These are phyloP conservation scores for Melampsora larici-populina DNA, from an alignment of 1,284 basidiomycete genomes.

Conservation along the genomic window DNA sequence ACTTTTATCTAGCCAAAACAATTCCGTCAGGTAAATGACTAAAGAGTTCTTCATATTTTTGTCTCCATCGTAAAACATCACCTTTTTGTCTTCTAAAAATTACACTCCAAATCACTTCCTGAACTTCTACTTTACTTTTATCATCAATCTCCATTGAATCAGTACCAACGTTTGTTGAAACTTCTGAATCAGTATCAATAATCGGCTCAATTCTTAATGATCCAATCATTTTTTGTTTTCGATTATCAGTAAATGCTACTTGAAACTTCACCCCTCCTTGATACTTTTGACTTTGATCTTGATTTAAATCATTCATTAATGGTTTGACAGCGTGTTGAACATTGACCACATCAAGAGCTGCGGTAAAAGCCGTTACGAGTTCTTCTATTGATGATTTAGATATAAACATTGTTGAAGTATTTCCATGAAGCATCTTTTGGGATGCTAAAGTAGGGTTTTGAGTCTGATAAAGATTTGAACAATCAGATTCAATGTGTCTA, in stretches of 20 bases:
- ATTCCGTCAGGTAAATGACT: slow-evolving; percentile 15
- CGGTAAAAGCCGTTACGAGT: slow-evolving; percentile 15
- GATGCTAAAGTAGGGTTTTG: slow-evolving; percentile 29
- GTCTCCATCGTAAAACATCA: slow-evolving; percentile 34
- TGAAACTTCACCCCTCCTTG: slow-evolving; percentile 22
- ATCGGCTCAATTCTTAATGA: slow-evolving; percentile 27
- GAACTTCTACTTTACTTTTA: not conserved
- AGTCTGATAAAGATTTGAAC: not conserved
- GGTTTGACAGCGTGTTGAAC: slow-evolving; percentile 25
- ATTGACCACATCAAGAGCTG: not conserved
- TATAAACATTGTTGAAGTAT: slow-evolving; percentile 35
- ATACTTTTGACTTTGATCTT: not conserved
- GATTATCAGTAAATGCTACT: slow-evolving; percentile 35
- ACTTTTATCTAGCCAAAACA: slow-evolving; percentile 2
- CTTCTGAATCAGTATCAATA: not conserved
- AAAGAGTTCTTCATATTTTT: slow-evolving; percentile 32
- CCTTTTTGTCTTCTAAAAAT: slow-evolving; percentile 36
- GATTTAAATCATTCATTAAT: not conserved
- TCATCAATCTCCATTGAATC: slow-evolving; percentile 32
- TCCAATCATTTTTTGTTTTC: slow-evolving; percentile 30
- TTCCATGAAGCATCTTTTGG: slow-evolving; percentile 40
- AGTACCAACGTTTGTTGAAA: not conserved
- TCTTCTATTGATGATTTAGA: slow-evolving; percentile 30
- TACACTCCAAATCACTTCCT: slow-evolving; percentile 14
- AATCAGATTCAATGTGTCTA: not conserved